phyloP scores from a whole-genome alignment of 2,329 filamentous ascomycete genomes.

The Corniculantispora saksenae region DNA sequence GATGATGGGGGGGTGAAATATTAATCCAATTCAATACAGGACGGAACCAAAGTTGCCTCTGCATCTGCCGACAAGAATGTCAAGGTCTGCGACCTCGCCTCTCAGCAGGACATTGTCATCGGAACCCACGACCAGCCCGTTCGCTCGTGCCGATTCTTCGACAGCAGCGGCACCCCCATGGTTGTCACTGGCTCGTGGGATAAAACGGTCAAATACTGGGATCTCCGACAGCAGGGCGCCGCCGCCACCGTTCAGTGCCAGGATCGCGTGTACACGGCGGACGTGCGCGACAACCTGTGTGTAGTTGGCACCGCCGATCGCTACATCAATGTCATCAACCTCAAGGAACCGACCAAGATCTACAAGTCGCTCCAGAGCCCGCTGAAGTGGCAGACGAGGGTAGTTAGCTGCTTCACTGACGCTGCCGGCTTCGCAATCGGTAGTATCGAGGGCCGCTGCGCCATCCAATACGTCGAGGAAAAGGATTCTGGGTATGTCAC shows the following conservation, averaged over 20 bases:
- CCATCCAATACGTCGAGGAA: constrained; percentile 97
- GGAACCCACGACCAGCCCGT: constrained; percentile 85
- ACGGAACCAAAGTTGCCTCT: constrained; percentile 85
- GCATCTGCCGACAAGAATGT: constrained; percentile 89
- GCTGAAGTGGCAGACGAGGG: constrained; percentile 96
- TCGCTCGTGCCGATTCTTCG: constrained; percentile 75
- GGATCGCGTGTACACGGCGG: constrained; percentile 87
- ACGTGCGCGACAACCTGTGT: constrained; percentile 82
- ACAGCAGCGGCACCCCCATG: constrained; percentile 71
- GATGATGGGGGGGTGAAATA: background rate
- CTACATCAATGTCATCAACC: constrained; percentile 93
- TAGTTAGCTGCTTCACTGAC: constrained; percentile 93
- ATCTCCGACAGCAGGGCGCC: constrained; percentile 67
- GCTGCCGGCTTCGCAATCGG: constrained; percentile 91
- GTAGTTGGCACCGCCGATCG: constrained; percentile 93
- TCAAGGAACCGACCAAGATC: constrained; percentile 83
- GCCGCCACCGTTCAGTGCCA: constrained; percentile 67
- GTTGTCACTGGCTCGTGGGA: constrained; percentile 92
- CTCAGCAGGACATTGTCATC: constrained; percentile 68
- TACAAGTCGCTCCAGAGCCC: constrained; percentile 97
- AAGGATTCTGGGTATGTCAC: constrained; percentile 72
- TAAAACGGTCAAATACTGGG: constrained; percentile 89
- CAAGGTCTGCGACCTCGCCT: constrained; percentile 80
- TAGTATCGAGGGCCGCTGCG: constrained; percentile 94
- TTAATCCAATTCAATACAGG: constrained; percentile 52